Base-by-base conservation (phyloP, 2,329 filamentous ascomycete species). In the Aspergillus bombycis region DNA sequence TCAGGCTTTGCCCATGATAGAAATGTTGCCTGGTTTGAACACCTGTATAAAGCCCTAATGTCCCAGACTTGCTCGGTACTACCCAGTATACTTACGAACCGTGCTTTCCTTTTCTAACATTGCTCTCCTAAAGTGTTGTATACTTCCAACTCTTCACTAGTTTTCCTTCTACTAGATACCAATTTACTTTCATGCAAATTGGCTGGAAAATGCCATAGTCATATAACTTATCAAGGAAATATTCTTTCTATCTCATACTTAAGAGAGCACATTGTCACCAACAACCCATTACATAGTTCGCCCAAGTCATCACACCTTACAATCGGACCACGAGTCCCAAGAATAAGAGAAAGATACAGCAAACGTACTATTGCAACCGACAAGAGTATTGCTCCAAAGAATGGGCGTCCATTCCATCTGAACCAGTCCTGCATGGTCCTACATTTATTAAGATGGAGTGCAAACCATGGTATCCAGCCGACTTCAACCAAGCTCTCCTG, bases 401-500 rank as follows among this genome's bases (percentile, higher is more conserved):
- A 52, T 30, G 48, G 9, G 9, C 28, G 7, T 32, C 26, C 48
- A 23, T 3, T 32, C 34, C 28, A 52, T 12, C 48, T 52, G 19
- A 34, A 11, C 28, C 48, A 21, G 10, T 16, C 28, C 26, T 21
- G 16, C 21, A 34, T 3, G 48, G 28, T 7, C 16, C 32, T 50
- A 28, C 30, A 57, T 9, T n/a, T 34, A 30, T 26, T 45, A 55
- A n/a, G 14, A 75, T 74, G 72, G 65, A 69, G 12, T 38, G 36
- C 38, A 67, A 71, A 38, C 46, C 59, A 23, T 61, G 61, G 46
- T 73, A 72, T 58, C 74, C 74, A 26, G 36, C 34, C 7, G 73
- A 75, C 58, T 75, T 71, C 50, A 61, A 61, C 14, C 60, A 61
- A 45, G 71, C 70, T 12, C 57, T 75, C 21, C 46, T 32, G 30